These are phyloP conservation scores for Populus euphratica DNA, from an alignment of 345 rosid species.

Conservation along the genomic window DNA sequence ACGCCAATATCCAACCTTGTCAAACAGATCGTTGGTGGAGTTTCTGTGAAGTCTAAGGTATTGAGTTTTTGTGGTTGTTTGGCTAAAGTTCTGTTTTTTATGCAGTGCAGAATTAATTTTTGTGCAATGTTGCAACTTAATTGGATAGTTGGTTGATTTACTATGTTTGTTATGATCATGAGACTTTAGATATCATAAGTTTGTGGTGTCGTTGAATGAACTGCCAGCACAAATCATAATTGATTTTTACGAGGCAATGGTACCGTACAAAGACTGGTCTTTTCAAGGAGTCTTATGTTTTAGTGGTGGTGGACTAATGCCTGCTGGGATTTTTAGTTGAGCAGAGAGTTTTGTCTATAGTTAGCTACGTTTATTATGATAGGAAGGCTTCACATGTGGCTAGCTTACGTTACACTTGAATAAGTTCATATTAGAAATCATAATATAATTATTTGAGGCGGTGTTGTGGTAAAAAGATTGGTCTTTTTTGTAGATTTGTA, in stretches of 20 bases:
- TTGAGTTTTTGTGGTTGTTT: background rate
- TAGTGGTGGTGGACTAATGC: background rate
- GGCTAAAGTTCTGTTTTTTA: background rate
- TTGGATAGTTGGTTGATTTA: background rate
- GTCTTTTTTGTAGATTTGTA: background rate
- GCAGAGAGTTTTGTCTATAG: background rate
- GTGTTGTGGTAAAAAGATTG: background rate
- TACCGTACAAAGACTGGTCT: background rate
- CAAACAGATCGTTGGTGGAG: slow-evolving; percentile 32
- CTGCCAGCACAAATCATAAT: background rate
- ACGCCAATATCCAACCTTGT: slow-evolving; percentile 24
- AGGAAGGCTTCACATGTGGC: background rate
- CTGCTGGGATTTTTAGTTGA: background rate
- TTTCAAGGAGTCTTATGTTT: background rate
- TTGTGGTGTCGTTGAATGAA: background rate
- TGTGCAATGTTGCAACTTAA: background rate
- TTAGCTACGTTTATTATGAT: background rate
- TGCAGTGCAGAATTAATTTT: background rate
- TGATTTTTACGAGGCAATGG: background rate
- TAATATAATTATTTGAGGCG: background rate
- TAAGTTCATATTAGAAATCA: background rate
- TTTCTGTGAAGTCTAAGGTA: slow-evolving; percentile 56
- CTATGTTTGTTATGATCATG: background rate
- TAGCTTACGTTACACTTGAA: background rate
- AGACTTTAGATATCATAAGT: background rate